These are phyloP conservation scores for Fusarium sp. DNA, from an alignment of 2,329 filamentous ascomycete species.

Conservation along the genomic window DNA sequence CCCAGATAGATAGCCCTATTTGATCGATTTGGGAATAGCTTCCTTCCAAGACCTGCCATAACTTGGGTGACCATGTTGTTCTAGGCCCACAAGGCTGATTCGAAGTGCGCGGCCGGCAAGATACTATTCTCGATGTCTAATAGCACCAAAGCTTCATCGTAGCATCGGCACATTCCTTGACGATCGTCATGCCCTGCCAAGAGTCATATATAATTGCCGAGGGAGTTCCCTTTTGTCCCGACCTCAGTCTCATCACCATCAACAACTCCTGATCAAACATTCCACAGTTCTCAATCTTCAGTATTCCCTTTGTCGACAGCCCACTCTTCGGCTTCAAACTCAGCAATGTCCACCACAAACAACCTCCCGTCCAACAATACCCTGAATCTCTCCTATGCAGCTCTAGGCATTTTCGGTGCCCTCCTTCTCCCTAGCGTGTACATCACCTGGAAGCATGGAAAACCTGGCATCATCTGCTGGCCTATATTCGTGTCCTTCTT, in stretches of 20 bases:
- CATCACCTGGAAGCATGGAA: constrained; percentile 41
- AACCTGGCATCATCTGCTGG: constrained; percentile 47
- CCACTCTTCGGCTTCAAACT: background rate
- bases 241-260: background rate
- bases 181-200: background rate
- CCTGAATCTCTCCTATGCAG: background rate
- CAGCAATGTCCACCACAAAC: background rate
- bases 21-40: background rate
- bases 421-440: background rate
- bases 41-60: background rate
- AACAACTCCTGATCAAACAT: background rate
- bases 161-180: background rate
- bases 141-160: background rate
- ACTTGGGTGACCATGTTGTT: background rate
- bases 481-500: constrained; percentile 41
- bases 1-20: background rate
- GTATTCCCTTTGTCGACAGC: background rate
- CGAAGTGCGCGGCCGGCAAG: background rate
- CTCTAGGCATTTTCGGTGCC: background rate
- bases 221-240: background rate
- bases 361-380: background rate
- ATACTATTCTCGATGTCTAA: background rate
- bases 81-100: background rate
- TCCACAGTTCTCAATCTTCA: background rate
- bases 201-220: background rate